These are phyloP conservation scores for Irpex sp. DNA, from an alignment of 1,284 basidiomycete genomes.

Conservation along the genomic window DNA sequence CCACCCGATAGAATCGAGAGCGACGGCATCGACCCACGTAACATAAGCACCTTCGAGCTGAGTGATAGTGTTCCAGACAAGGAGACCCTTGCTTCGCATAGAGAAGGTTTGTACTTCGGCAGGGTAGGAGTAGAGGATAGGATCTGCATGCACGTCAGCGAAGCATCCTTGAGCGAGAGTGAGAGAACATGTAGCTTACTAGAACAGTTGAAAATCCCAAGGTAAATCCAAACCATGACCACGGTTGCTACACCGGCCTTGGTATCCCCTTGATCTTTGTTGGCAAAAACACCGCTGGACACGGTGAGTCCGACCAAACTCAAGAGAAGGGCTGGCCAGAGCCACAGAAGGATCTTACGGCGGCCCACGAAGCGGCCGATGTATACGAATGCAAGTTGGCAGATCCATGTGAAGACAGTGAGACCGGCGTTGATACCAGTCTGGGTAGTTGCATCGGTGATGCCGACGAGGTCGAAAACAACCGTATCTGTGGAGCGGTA, in stretches of 20 bases:
- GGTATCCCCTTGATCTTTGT: background rate
- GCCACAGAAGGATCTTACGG: background rate
- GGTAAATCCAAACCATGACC: background rate
- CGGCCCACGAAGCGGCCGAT: background rate
- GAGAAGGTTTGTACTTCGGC: background rate
- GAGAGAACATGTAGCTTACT: background rate
- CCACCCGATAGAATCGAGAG: background rate
- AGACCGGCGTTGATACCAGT: background rate
- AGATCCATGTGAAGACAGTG: background rate
- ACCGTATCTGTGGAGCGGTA: background rate
- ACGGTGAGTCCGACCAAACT: background rate
- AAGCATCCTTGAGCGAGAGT: background rate
- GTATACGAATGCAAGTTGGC: background rate
- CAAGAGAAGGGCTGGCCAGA: background rate
- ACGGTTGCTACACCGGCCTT: background rate
- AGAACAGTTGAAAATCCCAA: background rate
- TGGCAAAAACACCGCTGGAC: background rate
- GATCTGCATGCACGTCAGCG: background rate
- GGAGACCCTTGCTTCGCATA: background rate
- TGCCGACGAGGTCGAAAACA: background rate
- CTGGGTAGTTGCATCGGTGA: background rate
- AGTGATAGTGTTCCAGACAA: background rate
- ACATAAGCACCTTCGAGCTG: background rate
- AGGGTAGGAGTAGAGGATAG: background rate
- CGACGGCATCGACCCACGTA: background rate